phyloP scores from a whole-genome alignment of 805 yeast genomes.

The Nakazawaea ishiwadae region DNA sequence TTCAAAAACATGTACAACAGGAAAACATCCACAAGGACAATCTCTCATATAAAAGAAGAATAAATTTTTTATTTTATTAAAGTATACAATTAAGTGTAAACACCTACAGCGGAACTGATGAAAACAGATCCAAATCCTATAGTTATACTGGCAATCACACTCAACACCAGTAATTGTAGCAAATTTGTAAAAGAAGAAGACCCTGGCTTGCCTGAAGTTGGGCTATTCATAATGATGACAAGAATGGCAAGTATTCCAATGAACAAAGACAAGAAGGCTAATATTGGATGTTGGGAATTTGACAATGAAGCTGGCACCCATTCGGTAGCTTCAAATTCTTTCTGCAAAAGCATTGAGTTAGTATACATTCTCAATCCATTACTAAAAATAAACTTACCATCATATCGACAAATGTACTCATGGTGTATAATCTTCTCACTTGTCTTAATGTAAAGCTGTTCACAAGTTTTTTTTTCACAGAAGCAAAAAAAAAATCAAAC shows the following conservation, averaged over 20 bases:
- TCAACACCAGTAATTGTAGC: conserved; percentile 14
- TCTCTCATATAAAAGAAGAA: background rate
- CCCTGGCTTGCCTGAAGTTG: background rate
- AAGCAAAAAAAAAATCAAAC: too few species aligned
- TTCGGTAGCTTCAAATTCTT: conserved; percentile 4
- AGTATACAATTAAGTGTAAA: conserved; percentile 19
- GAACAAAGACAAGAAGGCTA: conserved; percentile 15
- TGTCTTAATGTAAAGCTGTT: too few species aligned
- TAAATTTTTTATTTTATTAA: too few species aligned
- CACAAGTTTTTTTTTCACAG: too few species aligned
- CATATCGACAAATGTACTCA: conserved; percentile 5
- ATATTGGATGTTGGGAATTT: conserved; percentile 14
- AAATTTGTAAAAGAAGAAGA: conserved; percentile 4
- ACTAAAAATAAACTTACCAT: background rate
- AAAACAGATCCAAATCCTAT: conserved; percentile 23
- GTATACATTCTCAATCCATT: background rate
- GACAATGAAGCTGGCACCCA: conserved; percentile 8
- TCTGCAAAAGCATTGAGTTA: background rate
- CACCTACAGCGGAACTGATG: conserved; percentile 26
- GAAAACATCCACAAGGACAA: background rate
- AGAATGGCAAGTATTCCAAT: conserved; percentile 14
- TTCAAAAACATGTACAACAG: conserved; percentile 16
- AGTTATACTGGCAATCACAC: conserved; percentile 23
- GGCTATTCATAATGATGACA: conserved; percentile 4
- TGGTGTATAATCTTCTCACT: background rate